phyloP scores from a whole-genome alignment of 768 basidiomycete genomes.

The Xerocomus brunneocitrinus region DNA sequence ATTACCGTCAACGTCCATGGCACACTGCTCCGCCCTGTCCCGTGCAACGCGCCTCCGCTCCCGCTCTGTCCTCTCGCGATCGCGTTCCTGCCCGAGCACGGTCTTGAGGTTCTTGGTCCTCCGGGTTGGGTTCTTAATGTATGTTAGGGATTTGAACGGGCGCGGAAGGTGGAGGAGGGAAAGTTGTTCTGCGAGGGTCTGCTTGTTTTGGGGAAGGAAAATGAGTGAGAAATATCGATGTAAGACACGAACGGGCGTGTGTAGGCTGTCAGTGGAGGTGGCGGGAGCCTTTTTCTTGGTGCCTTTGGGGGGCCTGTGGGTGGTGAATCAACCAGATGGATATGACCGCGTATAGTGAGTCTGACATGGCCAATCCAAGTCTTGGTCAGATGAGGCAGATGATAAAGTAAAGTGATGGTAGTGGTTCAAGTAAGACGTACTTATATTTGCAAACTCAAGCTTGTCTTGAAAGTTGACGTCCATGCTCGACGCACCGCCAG shows the following conservation, averaged over 20 bases:
- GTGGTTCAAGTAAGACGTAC: background rate
- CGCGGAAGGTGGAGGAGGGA: conserved; percentile 67
- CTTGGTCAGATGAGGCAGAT: background rate
- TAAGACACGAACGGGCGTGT: conserved; percentile 18
- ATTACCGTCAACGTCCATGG: conserved; percentile 51
- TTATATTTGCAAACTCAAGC: too few relatives aligned
- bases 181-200: conserved; percentile 72
- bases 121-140: conserved; percentile 65
- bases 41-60: conserved; percentile 52
- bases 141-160: conserved; percentile 74
- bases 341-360: background rate
- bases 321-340: background rate
- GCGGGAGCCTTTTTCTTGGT: conserved; percentile 14
- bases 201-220: background rate
- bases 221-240: background rate
- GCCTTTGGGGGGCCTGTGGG: conserved; percentile 29
- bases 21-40: conserved; percentile 35
- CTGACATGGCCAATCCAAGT: background rate
- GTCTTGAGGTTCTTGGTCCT: conserved; percentile 78
- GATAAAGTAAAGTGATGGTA: too few relatives aligned
- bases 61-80: conserved; percentile 65
- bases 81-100: conserved; percentile 73
- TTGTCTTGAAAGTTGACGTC: too few relatives aligned
- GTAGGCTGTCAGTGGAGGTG: conserved; percentile 1
- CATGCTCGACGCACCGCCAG: too few relatives aligned